phyloP scores from a whole-genome alignment of 2,329 filamentous ascomycete species.

The Hymenoscyphus repandus region DNA sequence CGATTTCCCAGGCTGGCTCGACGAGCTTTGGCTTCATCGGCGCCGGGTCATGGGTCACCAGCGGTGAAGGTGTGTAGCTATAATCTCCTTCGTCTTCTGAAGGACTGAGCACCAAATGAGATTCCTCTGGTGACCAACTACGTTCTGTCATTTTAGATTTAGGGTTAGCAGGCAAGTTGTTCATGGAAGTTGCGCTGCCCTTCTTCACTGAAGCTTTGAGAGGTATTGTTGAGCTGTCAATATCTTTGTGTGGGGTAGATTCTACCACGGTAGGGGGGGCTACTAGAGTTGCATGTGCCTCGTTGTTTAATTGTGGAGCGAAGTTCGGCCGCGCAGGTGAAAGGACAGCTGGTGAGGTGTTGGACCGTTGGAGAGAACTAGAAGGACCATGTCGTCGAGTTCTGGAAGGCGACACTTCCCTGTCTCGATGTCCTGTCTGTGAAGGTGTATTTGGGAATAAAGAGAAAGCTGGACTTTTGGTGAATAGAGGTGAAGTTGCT shows the following conservation, averaged over 20 bases:
- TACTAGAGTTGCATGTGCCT: slow-evolving; percentile 19
- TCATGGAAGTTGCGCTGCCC: not conserved
- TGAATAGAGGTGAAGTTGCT: slow-evolving; percentile 44
- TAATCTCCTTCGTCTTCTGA: slow-evolving; percentile 14
- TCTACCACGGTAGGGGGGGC: slow-evolving; percentile 1
- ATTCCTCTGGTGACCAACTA: slow-evolving; percentile 20
- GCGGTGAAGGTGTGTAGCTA: slow-evolving; percentile 10
- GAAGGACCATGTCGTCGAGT: slow-evolving; percentile 1
- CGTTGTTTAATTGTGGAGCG: slow-evolving; percentile 17
- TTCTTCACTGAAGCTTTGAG: not conserved
- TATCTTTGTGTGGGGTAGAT: slow-evolving; percentile 4
- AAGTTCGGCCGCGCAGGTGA: slow-evolving; percentile 39
- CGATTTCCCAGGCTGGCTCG: slow-evolving; percentile 26
- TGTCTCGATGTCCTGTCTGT: slow-evolving; percentile 7
- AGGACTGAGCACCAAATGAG: slow-evolving; percentile 19
- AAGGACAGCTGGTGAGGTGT: slow-evolving; percentile 48
- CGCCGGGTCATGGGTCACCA: not conserved
- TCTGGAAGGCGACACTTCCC: slow-evolving; percentile 11
- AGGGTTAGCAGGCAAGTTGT: not conserved
- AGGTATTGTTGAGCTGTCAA: not conserved
- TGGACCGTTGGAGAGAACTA: slow-evolving; percentile 38
- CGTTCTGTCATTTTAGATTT: not conserved
- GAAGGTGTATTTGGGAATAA: slow-evolving; percentile 32
- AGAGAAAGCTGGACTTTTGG: slow-evolving; percentile 41
- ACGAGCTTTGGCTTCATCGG: slow-evolving; percentile 18